phyloP scores from a whole-genome alignment of 23 red algal genomes.

The Gracilariopsis chorda region DNA sequence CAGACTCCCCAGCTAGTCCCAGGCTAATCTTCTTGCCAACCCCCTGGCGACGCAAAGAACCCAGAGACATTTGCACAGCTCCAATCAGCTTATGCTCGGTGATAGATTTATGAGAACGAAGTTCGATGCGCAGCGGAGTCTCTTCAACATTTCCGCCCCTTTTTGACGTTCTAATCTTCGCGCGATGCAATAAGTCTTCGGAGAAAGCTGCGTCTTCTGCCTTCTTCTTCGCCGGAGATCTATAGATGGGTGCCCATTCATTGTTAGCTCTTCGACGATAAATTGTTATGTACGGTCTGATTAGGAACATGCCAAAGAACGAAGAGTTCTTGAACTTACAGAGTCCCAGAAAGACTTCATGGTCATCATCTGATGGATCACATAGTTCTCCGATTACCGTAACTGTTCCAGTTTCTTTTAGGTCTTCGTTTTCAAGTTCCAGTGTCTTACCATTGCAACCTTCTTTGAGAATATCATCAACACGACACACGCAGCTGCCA shows the following conservation, averaged over 20 bases:
- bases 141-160: conserved; percentile 52
- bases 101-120: conserved; percentile 63
- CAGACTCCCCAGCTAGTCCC: conserved; percentile 71
- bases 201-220: conserved; percentile 61
- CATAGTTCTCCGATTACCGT: conserved; percentile 55
- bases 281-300: conserved; percentile 63
- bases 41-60: conserved; percentile 55
- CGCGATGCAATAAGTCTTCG: conserved; percentile 45
- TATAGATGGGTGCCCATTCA: conserved; percentile 75
- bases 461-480: conserved; percentile 51
- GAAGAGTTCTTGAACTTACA: conserved; percentile 70
- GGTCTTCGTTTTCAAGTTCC: conserved; percentile 53
- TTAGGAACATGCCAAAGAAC: conserved; percentile 59
- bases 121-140: conserved; percentile 64
- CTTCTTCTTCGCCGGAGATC: conserved; percentile 48
- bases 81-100: conserved; percentile 74
- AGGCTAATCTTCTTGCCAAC: conserved; percentile 66
- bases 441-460: conserved; percentile 50
- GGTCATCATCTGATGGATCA: conserved; percentile 20
- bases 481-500: conserved; percentile 40
- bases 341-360: conserved; percentile 58
- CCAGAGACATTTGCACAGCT: conserved; percentile 75
- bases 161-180: conserved; percentile 47
- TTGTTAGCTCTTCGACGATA: conserved; percentile 71
- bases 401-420: conserved; percentile 59